A percentile compares a stretch with the other conserved stretches of the same genome.
Conservation (phyloP, 768 basidiomycete species). For the Lentinula sp. region DNA sequence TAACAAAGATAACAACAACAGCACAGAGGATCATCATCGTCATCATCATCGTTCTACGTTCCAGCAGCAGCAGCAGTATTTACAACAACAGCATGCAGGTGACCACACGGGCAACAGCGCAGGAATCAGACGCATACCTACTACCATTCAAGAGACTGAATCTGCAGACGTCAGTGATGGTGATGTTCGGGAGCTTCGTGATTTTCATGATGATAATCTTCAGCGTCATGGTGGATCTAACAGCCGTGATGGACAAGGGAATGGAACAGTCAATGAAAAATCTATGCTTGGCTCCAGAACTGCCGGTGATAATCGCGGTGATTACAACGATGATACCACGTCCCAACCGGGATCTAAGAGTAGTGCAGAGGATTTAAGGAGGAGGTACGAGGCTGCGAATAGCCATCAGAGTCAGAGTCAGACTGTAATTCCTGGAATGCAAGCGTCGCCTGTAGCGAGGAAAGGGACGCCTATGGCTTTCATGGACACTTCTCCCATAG, state of each 20-base stretch:
- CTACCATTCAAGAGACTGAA: constrained; percentile 37
- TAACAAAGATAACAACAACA: too few species aligned
- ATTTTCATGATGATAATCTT: too few species aligned
- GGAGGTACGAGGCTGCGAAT: not conserved
- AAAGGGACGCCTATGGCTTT: constrained; percentile 35
- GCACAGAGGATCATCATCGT: too few species aligned
- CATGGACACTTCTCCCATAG: not conserved
- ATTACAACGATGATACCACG: not conserved
- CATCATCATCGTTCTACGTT: too few species aligned
- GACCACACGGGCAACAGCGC: constrained; percentile 2
- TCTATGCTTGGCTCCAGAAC: too few species aligned
- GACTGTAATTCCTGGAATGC: too few species aligned
- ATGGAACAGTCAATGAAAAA: too few species aligned
- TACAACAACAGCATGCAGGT: too few species aligned
- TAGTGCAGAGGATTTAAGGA: not conserved
- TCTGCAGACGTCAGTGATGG: not conserved
- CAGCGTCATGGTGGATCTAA: too few species aligned
- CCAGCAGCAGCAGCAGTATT: too few species aligned
- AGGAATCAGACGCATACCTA: constrained; percentile 30
- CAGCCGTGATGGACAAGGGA: too few species aligned
- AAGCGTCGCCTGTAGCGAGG: constrained; percentile 17
- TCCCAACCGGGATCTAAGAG: not conserved
- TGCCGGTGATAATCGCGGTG: not conserved
- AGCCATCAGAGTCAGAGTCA: too few species aligned
- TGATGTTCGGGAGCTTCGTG: not conserved